Percentiles rank a stretch among this genome's conserved stretches.
phyloP scores from a whole-genome alignment of 371 early-diverging fungal species.

The Mortierella sp. region DNA sequence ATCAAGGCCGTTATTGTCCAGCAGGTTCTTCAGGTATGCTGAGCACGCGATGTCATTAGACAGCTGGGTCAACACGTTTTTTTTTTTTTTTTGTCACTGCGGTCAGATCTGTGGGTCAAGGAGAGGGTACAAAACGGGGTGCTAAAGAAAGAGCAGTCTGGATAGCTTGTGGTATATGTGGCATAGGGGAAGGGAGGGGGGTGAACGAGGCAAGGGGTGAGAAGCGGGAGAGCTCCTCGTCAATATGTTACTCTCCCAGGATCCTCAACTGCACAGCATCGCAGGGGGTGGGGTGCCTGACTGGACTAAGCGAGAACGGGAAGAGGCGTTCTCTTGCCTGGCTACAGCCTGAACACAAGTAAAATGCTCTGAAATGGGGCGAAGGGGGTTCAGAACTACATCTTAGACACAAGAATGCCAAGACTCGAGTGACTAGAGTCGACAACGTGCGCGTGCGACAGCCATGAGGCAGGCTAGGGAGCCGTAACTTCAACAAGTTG shows the following conservation, averaged over 20 bases:
- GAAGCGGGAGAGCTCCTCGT: neutral
- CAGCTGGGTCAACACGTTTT: neutral
- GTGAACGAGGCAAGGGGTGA: neutral
- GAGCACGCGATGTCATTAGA: neutral
- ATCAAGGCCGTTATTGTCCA: slow-evolving; percentile 67
- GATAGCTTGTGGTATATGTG: no score
- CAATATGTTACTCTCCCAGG: neutral
- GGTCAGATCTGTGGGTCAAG: neutral
- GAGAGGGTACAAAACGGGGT: no score
- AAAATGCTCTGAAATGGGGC: neutral
- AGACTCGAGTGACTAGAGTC: no score
- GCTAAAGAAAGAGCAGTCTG: slow-evolving; percentile 1
- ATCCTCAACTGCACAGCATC: neutral
- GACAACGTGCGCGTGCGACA: no score
- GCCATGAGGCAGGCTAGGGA: no score
- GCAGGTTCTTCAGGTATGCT: slow-evolving; percentile 65
- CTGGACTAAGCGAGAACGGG: no score
- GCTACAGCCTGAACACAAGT: no score
- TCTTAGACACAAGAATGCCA: neutral
- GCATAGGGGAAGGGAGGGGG: neutral
- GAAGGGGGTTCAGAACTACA: neutral
- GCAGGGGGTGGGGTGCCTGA: no score
- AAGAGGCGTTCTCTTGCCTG: neutral
- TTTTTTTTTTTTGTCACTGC: neutral
- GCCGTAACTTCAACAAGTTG: no score